Base-by-base conservation (phyloP, 2,329 filamentous ascomycete species). In the Diaporthe sp. region DNA sequence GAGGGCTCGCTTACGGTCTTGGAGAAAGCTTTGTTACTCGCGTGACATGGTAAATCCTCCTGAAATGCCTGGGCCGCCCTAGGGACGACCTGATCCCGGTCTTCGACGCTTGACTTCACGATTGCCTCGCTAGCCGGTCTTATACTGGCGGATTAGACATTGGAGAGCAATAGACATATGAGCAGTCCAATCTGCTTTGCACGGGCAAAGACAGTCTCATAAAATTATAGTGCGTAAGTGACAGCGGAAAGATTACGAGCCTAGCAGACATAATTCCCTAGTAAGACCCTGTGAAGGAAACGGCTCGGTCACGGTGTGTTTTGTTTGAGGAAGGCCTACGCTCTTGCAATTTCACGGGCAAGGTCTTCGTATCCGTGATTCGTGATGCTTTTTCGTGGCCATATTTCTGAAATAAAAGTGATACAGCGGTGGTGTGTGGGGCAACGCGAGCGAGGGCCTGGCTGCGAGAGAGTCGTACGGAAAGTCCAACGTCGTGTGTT, bases 11-110 rank as follows among this genome's bases (percentile, higher is more conserved):
- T 60, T 60, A n/a, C 7, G 34, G 31, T 5, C 34, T 60, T 60
- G 57, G 57, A 39, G 34, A 60, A 60, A 39, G 57, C 57, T 60
- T 60, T 39, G 19, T 25, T 60, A 39, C 22, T 60, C 57, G 34
- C 31, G 55, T 58, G 55, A 37, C 31, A 60, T 37, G 34, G 57
- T 7, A 25, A 22, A 60, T 60, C 57, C 58, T n/a, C 58, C 22
- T 61, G 58, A 42, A 42, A 17, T 39, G 22, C 13, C 2, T 28
- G 15, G 39, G 39, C n/a, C n/a, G 13, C 15, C 60, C 60, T 44
- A 6, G 37, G n/a, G 39, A 28, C 15, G 10, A 15, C 60, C 17
- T 62, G 8, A 44, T 28, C n/a, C 37, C 12, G 12, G 58, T 8
- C n/a, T 44, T 44, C 15, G n/a, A 13, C 10, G 2, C 12, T 39